Evolutionary conservation across 2,329 filamentous ascomycete species (phyloP), one percentile per base, ranked within the genome.

Genomic region (Hypoxylon sp.): DNA sequence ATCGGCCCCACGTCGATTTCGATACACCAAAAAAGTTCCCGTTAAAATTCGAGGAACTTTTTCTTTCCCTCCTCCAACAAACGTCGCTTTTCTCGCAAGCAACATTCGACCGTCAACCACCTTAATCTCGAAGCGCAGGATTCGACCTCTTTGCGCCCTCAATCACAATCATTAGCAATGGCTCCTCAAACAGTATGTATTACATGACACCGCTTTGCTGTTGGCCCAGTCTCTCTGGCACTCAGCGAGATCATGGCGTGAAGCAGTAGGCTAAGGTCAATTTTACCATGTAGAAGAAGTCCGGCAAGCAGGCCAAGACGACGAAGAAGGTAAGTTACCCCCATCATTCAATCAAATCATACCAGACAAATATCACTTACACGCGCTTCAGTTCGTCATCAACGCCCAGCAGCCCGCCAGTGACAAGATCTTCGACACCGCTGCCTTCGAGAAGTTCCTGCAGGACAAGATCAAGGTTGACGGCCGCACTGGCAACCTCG

Each of bases 401-500:
- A 97, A 99, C 87, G 95, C 94, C 83, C 94, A 93, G 79, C 95
- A 98, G 86, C 96, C 96, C 78, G 94, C 94, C 76, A 92, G 89
- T 86, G 96, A 99, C 89, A 98, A 98, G 91, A 99, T 99, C 89
- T 98, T 99, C 90, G 96, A 99, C 83, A 90, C 97, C 82, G 90
- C 92, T 78, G 94, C 94, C 76, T 99, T 99, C 83, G 94, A 97
- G 87, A 98, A 98, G 90, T 99, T 99, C 92, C 92, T 99, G 71
- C 94, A 97, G 89, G 96, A 98, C 85, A 93, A 92, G 86, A 97
- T 99, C 91, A 99, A 99, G 93, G 93, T 99, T 77, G 96, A 97
- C 76, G 95, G 95, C 86, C 95, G 93, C 80, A 94, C 95, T 80
- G 94, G 94, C 78, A 98, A 99, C 91, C 92, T 99, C 76, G 96